Base-by-base conservation (phyloP, 2,329 filamentous ascomycete genomes). In the Leptographium lundbergii region DNA sequence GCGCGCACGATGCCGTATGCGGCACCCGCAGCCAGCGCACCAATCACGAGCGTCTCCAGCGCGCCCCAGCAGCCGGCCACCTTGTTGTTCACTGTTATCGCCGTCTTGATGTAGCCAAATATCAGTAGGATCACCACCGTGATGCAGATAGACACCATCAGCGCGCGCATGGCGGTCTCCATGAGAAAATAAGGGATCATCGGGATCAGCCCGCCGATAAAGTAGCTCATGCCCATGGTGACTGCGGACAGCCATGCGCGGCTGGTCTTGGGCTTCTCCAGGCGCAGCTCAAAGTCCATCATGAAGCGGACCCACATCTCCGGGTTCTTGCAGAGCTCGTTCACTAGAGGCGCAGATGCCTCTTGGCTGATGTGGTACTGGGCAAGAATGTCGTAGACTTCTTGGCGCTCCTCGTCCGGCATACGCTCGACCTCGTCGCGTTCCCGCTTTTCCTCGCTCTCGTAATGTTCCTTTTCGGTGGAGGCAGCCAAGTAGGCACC, bases 401-500 rank as follows among this genome's bases (percentile, higher is more conserved):
- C 74, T 60, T 74, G 71, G 58, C 74, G 74, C 63, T 79, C 77
- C 13, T 72, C 72, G 6, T 70, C 70, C 2, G 77, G 75, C 59
- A 70, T 58, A 22, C 27, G 13, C 10, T 24, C 47, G n/a, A 80
- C 74, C 62, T 78, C 75, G 52, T 69, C 68, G 42, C 69, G 61
- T 65, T 80, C 77, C 52, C 75, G 73, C 58, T 69, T 67, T 62
- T 76, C 73, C 64, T 80, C 77, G 19, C 75, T 75, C 57, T 75
- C 72, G 68, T 78, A 80, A 63, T 75, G 74, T 63, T 77, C 74
- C 19, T 70, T 69, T 66, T 85, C 81, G 0, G 81, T 82, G 50
- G 76, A 74, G 32, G 84, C 85, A 10, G 85, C 86, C 1, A 91
- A 75, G 68, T 87, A 90, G 7, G 84, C 87, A 27, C 87, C 86